Evolutionary conservation across 768 basidiomycete species (phyloP).

Genomic region (Phaeolepiota aurea): DNA sequence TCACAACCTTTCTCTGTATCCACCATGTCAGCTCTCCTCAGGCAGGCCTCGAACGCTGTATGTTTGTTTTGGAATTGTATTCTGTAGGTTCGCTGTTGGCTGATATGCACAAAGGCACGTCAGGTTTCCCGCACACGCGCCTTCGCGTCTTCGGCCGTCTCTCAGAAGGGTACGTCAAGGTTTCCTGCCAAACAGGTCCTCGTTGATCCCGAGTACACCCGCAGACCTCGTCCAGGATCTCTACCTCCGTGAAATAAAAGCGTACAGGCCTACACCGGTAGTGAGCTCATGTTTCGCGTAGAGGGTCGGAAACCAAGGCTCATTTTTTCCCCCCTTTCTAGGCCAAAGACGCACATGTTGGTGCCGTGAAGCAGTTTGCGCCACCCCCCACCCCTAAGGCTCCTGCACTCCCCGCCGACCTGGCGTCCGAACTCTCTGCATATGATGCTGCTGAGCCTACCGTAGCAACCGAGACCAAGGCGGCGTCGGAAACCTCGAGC

Average conservation of each 20-base stretch:
- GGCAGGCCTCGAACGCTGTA: slow-evolving; percentile 46
- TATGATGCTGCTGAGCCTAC: slow-evolving; percentile 81
- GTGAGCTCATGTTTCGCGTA: slow-evolving; percentile 37
- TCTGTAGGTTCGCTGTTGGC: too few relatives aligned
- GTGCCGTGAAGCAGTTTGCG: slow-evolving; percentile 75
- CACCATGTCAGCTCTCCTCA: slow-evolving; percentile 64
- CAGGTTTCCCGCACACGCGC: slow-evolving; percentile 40
- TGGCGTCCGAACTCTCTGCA: slow-evolving; percentile 80
- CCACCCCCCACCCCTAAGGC: slow-evolving; percentile 66
- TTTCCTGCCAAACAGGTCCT: too few relatives aligned
- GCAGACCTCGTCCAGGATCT: slow-evolving; percentile 90
- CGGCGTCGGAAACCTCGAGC: slow-evolving; percentile 19
- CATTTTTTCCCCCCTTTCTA: slow-evolving; percentile 23
- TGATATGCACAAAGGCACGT: slow-evolving; percentile 35
- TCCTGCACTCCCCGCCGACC: slow-evolving; percentile 71
- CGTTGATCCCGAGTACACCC: slow-evolving; percentile 32
- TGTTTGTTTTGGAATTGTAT: slow-evolving; percentile 19
- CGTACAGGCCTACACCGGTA: slow-evolving; percentile 70
- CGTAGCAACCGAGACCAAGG: slow-evolving; percentile 26
- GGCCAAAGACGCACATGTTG: slow-evolving; percentile 89
- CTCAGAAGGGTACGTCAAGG: slow-evolving; percentile 54
- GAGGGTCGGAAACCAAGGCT: neutral
- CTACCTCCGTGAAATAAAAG: slow-evolving; percentile 83
- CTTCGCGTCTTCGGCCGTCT: slow-evolving; percentile 51
- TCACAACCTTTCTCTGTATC: slow-evolving; percentile 36